These are phyloP conservation scores for Metschnikowia arizonensis DNA, from an alignment of 805 yeast species.

Conservation along the genomic window DNA sequence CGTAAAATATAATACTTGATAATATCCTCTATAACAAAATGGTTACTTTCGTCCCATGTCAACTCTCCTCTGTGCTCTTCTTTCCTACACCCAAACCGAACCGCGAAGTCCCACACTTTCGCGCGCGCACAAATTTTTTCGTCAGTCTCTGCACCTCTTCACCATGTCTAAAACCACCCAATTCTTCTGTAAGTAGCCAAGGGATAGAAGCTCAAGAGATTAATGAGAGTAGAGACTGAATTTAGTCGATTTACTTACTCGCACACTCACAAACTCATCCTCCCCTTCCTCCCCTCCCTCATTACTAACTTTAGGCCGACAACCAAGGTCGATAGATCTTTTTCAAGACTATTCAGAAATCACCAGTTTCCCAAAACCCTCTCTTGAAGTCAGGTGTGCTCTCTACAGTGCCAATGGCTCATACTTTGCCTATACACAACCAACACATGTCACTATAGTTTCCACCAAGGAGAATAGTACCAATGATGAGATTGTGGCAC, in stretches of 20 bases:
- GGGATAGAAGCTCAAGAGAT: no score
- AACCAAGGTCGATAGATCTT: constrained; percentile 26
- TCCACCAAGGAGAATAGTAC: constrained; percentile 43
- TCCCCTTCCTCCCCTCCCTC: no score
- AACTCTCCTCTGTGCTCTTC: no score
- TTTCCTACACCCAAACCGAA: neutral
- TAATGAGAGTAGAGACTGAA: no score
- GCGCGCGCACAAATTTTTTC: constrained; percentile 17
- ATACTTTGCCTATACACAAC: constrained; percentile 70
- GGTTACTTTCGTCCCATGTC: no score
- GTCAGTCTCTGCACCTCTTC: constrained; percentile 6
- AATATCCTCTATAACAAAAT: no score
- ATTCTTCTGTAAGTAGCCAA: constrained; percentile 39
- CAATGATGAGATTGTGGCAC: constrained; percentile 42
- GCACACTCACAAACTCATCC: no score
- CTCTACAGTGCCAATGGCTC: constrained; percentile 65
- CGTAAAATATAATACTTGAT: no score
- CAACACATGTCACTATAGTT: constrained; percentile 52
- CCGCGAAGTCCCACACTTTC: constrained; percentile 1
- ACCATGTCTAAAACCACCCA: constrained; percentile 36
- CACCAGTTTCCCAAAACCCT: constrained; percentile 33
- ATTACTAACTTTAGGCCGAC: constrained; percentile 28
- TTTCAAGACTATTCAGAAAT: constrained; percentile 33
- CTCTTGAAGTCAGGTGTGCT: constrained; percentile 56
- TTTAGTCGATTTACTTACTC: no score